phyloP scores from a whole-genome alignment of 345 rosid species.

The Psidium guajava region DNA sequence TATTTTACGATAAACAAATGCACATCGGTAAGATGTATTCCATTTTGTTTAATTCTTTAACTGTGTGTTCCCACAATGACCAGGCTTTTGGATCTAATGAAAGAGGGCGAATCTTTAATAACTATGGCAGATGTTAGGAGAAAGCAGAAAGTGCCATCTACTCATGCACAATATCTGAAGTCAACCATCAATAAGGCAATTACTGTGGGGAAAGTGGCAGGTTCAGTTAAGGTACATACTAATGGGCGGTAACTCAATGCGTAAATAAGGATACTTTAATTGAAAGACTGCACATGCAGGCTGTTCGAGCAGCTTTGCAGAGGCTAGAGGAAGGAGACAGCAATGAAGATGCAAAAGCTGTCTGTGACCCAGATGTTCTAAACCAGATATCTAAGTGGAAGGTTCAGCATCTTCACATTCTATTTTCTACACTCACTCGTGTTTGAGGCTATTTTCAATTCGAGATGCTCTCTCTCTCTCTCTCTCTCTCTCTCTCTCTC shows the following conservation, averaged over 20 bases:
- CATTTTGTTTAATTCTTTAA: background rate
- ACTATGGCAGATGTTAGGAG: conserved; percentile 32
- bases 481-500: background rate
- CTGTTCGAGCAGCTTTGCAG: conserved; percentile 63
- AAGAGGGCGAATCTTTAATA: conserved; percentile 42
- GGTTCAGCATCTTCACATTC: conserved; percentile 27
- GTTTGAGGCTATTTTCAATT: background rate
- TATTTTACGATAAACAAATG: background rate
- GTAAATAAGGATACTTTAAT: background rate
- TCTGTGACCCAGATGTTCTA: conserved; percentile 70
- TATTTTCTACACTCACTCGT: background rate
- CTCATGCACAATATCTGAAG: conserved; percentile 32
- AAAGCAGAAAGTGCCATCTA: conserved; percentile 44
- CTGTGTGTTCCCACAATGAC: conserved; percentile 9
- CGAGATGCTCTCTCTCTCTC: background rate
- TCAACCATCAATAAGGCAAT: conserved; percentile 44
- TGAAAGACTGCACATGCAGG: conserved; percentile 25
- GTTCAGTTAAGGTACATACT: conserved; percentile 58
- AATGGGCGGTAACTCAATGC: background rate
- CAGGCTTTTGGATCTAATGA: conserved; percentile 51
- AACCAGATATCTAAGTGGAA: conserved; percentile 72
- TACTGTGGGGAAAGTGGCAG: conserved; percentile 72
- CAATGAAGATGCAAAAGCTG: conserved; percentile 80
- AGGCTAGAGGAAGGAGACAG: conserved; percentile 53
- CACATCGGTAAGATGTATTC: background rate